Evolutionary conservation across 2,329 filamentous ascomycete species (phyloP).

Genomic region (Polytolypa hystricis): DNA sequence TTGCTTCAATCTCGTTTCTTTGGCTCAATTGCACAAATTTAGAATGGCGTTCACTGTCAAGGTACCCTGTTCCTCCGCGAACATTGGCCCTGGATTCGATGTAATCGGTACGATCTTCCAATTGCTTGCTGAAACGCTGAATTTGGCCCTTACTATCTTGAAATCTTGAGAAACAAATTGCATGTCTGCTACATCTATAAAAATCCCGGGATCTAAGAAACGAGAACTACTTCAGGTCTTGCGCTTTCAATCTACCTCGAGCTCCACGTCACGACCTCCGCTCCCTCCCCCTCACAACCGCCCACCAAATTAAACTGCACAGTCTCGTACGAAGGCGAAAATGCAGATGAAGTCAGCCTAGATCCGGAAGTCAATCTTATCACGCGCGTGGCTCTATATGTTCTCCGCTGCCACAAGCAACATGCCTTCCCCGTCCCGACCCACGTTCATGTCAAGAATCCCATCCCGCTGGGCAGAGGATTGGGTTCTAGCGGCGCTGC

Average conservation of each 20-base stretch:
- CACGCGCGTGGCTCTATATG: slow-evolving; percentile 86
- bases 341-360: slow-evolving; percentile 61
- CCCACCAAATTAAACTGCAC: slow-evolving; percentile 80
- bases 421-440: slow-evolving; percentile 75
- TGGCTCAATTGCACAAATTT: neutral
- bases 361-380: slow-evolving; percentile 83
- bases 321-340: slow-evolving; percentile 80
- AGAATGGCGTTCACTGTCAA: slow-evolving; percentile 49
- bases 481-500: slow-evolving; percentile 93
- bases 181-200: no score
- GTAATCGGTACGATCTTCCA: slow-evolving; percentile 52
- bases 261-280: slow-evolving; percentile 64
- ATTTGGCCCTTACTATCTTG: no score
- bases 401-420: slow-evolving; percentile 82
- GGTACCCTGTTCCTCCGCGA: slow-evolving; percentile 90
- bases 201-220: no score
- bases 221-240: slow-evolving; percentile 50
- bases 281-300: slow-evolving; percentile 38
- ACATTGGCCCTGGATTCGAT: slow-evolving; percentile 96
- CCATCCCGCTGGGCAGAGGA: slow-evolving; percentile 83
- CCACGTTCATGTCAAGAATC: slow-evolving; percentile 88
- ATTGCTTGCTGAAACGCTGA: no score
- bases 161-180: no score
- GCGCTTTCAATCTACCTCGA: slow-evolving; percentile 91
- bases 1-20: no score